phyloP scores from a whole-genome alignment of 345 rosid species.

The Garcia nutans region DNA sequence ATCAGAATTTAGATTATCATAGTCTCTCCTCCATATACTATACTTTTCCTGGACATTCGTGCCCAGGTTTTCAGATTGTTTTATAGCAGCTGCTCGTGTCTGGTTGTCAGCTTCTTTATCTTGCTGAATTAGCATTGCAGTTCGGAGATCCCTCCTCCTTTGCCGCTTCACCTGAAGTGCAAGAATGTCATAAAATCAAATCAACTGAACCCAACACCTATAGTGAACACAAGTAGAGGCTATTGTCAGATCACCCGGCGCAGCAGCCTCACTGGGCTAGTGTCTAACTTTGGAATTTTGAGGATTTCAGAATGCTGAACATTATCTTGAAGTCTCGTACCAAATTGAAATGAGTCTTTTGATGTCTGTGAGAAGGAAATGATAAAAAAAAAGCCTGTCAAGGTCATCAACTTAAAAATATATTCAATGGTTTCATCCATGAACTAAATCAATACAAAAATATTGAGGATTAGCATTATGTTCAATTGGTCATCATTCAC shows the following conservation, averaged over 20 bases:
- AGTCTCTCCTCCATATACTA: slow-evolving; percentile 95
- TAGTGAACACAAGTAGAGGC: slow-evolving; percentile 17
- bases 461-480: background rate
- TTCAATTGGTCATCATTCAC: background rate
- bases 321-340: slow-evolving; percentile 32
- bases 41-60: slow-evolving; percentile 65
- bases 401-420: slow-evolving; percentile 8
- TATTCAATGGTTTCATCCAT: slow-evolving; percentile 17
- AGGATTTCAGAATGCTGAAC: slow-evolving; percentile 27
- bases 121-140: slow-evolving; percentile 55
- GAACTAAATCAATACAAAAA: background rate
- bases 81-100: slow-evolving; percentile 60
- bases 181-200: slow-evolving; percentile 32
- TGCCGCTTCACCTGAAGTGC: slow-evolving; percentile 55
- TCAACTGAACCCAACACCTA: slow-evolving; percentile 15
- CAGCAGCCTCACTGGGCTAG: slow-evolving; percentile 76
- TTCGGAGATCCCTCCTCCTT: slow-evolving; percentile 61
- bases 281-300: slow-evolving; percentile 29
- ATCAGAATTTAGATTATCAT: slow-evolving; percentile 77
- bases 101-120: slow-evolving; percentile 56
- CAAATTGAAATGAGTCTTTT: slow-evolving; percentile 39
- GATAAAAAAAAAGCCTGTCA: background rate
- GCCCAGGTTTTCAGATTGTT: slow-evolving; percentile 51
- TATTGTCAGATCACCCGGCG: slow-evolving; percentile 61
- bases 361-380: slow-evolving; percentile 21